These are phyloP conservation scores for Xylaria sp. DNA, from an alignment of 2,329 filamentous ascomycete species.

Conservation along the genomic window DNA sequence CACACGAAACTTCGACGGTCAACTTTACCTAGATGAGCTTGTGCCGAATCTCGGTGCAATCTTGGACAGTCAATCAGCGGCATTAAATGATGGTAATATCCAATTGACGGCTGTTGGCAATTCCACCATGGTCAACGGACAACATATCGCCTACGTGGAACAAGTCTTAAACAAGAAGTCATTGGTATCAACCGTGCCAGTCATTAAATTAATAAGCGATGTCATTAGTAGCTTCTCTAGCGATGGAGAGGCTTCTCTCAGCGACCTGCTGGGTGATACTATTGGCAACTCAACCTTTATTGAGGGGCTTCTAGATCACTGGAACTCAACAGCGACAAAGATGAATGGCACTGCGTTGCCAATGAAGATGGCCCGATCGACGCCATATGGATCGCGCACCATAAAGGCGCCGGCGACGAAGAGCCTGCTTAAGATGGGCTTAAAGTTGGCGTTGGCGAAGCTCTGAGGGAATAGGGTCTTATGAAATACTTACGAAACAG, in stretches of 20 bases:
- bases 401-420: slow-evolving; percentile 41
- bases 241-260: slow-evolving; percentile 44
- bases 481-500: slow-evolving; percentile 24
- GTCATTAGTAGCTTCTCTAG: slow-evolving; percentile 51
- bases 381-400: slow-evolving; percentile 32
- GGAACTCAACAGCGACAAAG: slow-evolving; percentile 42
- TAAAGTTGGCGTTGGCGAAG: slow-evolving; percentile 44
- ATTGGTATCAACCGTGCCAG: slow-evolving; percentile 51
- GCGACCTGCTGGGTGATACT: slow-evolving; percentile 51
- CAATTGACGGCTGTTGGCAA: slow-evolving; percentile 56
- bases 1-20: slow-evolving; percentile 53
- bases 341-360: slow-evolving; percentile 21
- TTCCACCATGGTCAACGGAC: slow-evolving; percentile 53
- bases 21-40: slow-evolving; percentile 54
- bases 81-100: slow-evolving; percentile 54
- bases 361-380: slow-evolving; percentile 26
- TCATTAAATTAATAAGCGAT: slow-evolving; percentile 53
- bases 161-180: slow-evolving; percentile 54
- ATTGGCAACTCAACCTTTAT: slow-evolving; percentile 55
- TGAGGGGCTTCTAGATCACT: slow-evolving; percentile 51
- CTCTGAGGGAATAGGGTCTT: slow-evolving; percentile 28
- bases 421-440: slow-evolving; percentile 47
- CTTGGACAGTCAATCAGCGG: slow-evolving; percentile 51
- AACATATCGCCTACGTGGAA: slow-evolving; percentile 58
- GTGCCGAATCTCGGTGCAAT: slow-evolving; percentile 56